Evolutionary conservation across 2,329 filamentous ascomycete species (phyloP).

Genomic region (Claviceps pazoutovae): DNA sequence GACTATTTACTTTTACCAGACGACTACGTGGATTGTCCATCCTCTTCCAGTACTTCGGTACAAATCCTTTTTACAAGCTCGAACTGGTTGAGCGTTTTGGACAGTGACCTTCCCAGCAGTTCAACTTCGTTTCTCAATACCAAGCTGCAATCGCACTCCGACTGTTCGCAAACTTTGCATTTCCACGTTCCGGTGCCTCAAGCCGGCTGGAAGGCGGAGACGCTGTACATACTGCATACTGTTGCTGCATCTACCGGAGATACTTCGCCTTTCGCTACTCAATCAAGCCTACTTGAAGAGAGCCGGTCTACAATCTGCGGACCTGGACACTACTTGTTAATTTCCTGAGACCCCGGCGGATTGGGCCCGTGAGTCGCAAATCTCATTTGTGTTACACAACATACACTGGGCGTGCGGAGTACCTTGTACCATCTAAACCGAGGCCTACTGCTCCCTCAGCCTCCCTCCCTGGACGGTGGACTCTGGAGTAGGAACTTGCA

Average conservation of each 20-base stretch:
- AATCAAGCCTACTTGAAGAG: neutral
- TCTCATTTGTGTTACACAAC: conserved; percentile 4
- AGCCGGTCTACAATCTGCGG: neutral
- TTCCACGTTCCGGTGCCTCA: neutral
- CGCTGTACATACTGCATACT: neutral
- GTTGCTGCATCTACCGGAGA: neutral
- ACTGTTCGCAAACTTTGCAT: neutral
- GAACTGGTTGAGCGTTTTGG: neutral
- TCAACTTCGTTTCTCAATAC: neutral
- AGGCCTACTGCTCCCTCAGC: neutral
- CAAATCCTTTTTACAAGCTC: neutral
- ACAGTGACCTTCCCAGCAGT: neutral
- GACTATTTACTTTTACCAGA: neutral
- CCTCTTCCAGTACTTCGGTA: neutral
- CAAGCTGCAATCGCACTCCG: neutral
- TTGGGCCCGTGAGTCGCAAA: neutral
- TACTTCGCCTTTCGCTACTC: neutral
- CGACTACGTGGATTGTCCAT: neutral
- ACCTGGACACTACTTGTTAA: neutral
- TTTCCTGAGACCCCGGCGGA: neutral
- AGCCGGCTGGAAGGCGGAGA: neutral
- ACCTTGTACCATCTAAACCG: neutral
- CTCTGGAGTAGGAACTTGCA: too few species aligned
- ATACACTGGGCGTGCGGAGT: neutral
- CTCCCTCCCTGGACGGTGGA: neutral